Conservation (phyloP, 768 basidiomycete species). For the Termitomyces sp. region DNA sequence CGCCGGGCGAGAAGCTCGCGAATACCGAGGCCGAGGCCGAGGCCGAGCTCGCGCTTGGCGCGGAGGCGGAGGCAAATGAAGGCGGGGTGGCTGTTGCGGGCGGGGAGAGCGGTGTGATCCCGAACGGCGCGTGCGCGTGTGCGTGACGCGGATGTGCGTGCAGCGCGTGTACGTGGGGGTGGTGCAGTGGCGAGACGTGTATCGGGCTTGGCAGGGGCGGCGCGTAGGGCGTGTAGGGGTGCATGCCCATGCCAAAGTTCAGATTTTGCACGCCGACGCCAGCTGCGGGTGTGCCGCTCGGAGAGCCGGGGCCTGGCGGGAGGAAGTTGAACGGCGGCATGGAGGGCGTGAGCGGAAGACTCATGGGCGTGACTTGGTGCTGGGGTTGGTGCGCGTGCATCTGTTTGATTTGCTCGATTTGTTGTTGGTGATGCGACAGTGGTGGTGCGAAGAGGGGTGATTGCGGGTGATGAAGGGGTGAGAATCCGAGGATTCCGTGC, state of each 20-base stretch:
- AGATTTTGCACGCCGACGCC: not conserved
- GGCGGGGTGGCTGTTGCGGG: not conserved
- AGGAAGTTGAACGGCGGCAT: conserved; percentile 92
- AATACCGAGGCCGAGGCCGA: not conserved
- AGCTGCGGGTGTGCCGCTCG: not conserved
- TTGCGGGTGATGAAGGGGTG: conserved; percentile 26
- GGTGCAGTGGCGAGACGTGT: not conserved
- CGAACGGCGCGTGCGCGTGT: not conserved
- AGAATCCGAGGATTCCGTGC: conserved; percentile 16
- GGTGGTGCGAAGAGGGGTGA: conserved; percentile 32
- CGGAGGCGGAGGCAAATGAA: not conserved
- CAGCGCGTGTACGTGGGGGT: not conserved
- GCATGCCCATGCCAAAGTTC: not conserved
- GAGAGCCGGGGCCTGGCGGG: not conserved
- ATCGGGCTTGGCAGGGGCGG: not conserved
- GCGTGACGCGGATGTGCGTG: not conserved
- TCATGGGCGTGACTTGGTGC: not conserved
- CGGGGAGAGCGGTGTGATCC: not conserved
- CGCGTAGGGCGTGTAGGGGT: not conserved
- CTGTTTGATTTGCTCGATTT: conserved; percentile 23
- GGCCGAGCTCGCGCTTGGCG: not conserved
- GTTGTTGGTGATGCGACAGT: conserved; percentile 10
- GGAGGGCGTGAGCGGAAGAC: conserved; percentile 83
- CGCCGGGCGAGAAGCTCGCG: conserved; percentile 59
- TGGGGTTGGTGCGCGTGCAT: not conserved